Evolutionary conservation across 2,329 filamentous ascomycete species (phyloP), one percentile per base, ranked within the genome.

Genomic region (Beauveria caledonica): DNA sequence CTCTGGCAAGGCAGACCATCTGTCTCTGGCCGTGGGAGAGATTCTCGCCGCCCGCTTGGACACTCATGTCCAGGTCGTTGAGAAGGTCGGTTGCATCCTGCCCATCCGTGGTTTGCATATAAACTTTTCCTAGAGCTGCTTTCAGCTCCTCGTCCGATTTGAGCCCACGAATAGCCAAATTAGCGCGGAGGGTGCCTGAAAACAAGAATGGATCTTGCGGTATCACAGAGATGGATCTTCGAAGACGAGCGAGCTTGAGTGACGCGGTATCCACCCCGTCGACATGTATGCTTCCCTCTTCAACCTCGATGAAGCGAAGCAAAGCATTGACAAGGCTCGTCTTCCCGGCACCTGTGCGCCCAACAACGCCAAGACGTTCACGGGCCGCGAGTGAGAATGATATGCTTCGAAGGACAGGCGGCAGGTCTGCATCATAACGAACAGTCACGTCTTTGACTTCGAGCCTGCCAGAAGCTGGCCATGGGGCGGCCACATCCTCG

Each of bases 131-230:
- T 15, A 62, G 39, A 9, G 48, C 55, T 19, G 19, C 39, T 25
- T 36, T 29, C 4, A 62, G 23, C 15, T 53, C 60, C 10, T 49
- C 33, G 10, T 62, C 60, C 13, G 46, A 10, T 23, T 13, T 57
- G 17, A 23, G 15, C 2, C 54, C 55, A 13, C 9, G 21, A 1
- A 49, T 19, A 19, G 56, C 50, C 23, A 63, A 23, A 25, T 59
- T 63, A 5, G 42, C 29, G 15, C 62, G 49, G 7, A 63, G 15
- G 0, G 62, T 62, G n/a, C 44, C 60, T 1, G 59, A 56, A 19
- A 63, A 63, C 17, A 62, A 21, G 51, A 59, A 62, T n/a, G 62
- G 62, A 48, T 63, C 62, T 46, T 63, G 62, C 6, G 62, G 55
- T 17, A 63, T 62, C 36, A 63, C 17, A 11, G 45, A 44, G 4